These are phyloP conservation scores for Paxillus involutus DNA, from an alignment of 768 basidiomycete genomes.

Conservation along the genomic window DNA sequence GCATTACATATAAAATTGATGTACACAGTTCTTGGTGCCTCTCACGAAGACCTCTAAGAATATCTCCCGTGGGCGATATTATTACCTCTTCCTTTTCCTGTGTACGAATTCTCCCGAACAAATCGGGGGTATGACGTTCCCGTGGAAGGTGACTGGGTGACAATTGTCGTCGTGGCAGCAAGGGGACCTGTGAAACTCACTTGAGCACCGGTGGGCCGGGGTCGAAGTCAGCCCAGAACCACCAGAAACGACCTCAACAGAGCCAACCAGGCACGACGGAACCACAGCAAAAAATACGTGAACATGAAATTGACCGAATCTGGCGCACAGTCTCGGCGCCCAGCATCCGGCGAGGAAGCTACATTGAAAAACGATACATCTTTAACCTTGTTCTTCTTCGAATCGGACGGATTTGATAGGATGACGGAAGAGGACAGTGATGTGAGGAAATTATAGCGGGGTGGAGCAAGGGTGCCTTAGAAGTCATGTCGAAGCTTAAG, in stretches of 20 bases:
- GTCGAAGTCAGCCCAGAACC: slow-evolving; percentile 4
- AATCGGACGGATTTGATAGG: slow-evolving; percentile 72
- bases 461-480: slow-evolving; percentile 93
- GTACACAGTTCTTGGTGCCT: slow-evolving; percentile 63
- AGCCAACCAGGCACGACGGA: slow-evolving; percentile 27
- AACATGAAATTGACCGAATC: slow-evolving; percentile 85
- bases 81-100: slow-evolving; percentile 84
- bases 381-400: slow-evolving; percentile 82
- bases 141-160: slow-evolving; percentile 91
- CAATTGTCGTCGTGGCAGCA: slow-evolving; percentile 93
- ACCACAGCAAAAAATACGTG: slow-evolving; percentile 73
- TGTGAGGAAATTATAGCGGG: slow-evolving; percentile 75
- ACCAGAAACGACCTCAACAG: slow-evolving; percentile 15
- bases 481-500: slow-evolving; percentile 77
- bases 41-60: slow-evolving; percentile 74
- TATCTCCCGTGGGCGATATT: slow-evolving; percentile 76
- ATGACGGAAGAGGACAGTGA: slow-evolving; percentile 50
- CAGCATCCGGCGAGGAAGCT: slow-evolving; percentile 54
- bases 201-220: slow-evolving; percentile 53
- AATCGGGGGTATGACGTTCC: slow-evolving; percentile 87
- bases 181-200: slow-evolving; percentile 77
- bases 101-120: slow-evolving; percentile 71
- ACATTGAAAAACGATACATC: slow-evolving; percentile 80
- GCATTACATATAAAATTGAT: neutral
- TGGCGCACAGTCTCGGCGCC: slow-evolving; percentile 57